These are phyloP conservation scores for Solanum appendiculatum DNA, from an alignment of 257 asterid species.

Conservation along the genomic window DNA sequence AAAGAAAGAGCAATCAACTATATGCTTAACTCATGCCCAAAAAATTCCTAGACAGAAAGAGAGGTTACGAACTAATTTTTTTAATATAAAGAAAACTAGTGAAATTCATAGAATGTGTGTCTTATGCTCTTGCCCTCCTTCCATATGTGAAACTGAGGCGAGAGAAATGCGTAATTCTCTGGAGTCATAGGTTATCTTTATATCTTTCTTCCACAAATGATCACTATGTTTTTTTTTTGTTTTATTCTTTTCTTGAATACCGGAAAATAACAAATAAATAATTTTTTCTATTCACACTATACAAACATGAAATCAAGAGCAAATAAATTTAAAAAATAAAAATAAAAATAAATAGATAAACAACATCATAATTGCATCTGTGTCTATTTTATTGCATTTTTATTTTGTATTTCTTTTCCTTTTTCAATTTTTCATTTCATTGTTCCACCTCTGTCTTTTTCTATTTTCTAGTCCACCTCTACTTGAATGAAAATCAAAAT, in stretches of 20 bases:
- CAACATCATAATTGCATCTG: neutral
- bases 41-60: neutral
- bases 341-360: too few relatives aligned
- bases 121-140: neutral
- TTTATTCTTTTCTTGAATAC: too few relatives aligned
- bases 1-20: neutral
- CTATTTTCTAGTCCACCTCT: neutral
- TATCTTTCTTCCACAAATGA: too few relatives aligned
- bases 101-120: neutral
- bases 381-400: neutral
- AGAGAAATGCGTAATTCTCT: too few relatives aligned
- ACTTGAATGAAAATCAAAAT: too few relatives aligned
- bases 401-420: neutral
- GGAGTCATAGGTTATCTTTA: too few relatives aligned
- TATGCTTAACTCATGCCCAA: neutral
- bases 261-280: too few relatives aligned
- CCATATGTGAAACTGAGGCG: neutral
- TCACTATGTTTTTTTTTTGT: neutral
- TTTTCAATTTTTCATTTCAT: too few relatives aligned
- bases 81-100: too few relatives aligned
- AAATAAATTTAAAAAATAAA: too few relatives aligned
- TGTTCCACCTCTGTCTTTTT: neutral
- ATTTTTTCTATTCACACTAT: neutral
- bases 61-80: neutral
- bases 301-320: neutral